phyloP scores from a whole-genome alignment of 306 rosid genomes.

The Castanospermum australe region DNA sequence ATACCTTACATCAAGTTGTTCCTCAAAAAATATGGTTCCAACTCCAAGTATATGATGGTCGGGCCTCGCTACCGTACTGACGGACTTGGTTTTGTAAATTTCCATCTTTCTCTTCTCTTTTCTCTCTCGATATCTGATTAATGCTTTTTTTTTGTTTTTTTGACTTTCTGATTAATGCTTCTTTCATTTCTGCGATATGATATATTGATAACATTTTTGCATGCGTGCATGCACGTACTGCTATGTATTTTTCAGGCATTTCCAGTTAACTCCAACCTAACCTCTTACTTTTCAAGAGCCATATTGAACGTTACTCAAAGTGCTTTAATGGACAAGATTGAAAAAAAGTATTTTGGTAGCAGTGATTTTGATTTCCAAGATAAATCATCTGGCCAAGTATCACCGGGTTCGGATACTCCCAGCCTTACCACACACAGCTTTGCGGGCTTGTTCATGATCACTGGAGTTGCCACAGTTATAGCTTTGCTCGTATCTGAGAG shows the following conservation, averaged over 20 bases:
- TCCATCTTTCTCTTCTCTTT: not conserved
- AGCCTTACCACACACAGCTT: constrained; percentile 16
- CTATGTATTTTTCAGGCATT: constrained; percentile 6
- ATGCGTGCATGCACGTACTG: not conserved
- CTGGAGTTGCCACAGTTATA: not conserved
- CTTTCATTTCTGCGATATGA: not conserved
- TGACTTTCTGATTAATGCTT: too few species aligned
- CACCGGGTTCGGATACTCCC: not conserved
- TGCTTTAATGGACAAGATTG: not conserved
- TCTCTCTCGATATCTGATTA: not conserved
- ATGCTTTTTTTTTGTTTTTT: too few species aligned
- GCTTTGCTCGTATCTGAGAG: constrained; percentile 17
- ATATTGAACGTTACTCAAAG: not conserved
- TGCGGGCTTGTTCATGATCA: constrained; percentile 22
- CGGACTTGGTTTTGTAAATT: constrained; percentile 42
- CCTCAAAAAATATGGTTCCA: constrained; percentile 16
- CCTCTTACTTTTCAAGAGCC: constrained; percentile 19
- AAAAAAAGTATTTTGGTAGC: not conserved
- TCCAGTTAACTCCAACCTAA: not conserved
- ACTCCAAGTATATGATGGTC: not conserved
- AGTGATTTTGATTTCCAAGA: not conserved
- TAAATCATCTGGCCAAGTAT: not conserved
- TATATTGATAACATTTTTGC: not conserved
- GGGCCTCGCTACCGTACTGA: not conserved
- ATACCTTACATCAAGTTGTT: constrained; percentile 26